A percentile compares a stretch with the other conserved stretches of the same genome.
Conservation (phyloP, 1,284 basidiomycete genomes). For the Spongispora temasekensis region DNA sequence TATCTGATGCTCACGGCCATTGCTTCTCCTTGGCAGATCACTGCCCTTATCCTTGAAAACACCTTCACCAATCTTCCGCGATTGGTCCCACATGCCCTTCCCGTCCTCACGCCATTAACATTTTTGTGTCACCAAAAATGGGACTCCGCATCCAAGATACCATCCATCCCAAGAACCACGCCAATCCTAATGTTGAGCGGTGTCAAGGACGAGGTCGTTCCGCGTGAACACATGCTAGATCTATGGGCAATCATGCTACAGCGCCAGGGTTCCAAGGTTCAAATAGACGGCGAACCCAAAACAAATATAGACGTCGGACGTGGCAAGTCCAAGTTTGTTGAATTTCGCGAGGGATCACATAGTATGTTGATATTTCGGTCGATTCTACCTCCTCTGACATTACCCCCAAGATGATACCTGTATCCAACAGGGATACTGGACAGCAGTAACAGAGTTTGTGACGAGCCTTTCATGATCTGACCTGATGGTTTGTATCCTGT, state of each 20-base stretch:
- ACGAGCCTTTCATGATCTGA: constrained; percentile 30
- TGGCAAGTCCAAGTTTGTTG: constrained; percentile 56
- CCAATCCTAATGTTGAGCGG: constrained; percentile 92
- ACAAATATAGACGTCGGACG: constrained; percentile 40
- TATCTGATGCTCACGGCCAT: not conserved
- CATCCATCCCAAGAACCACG: constrained; percentile 64
- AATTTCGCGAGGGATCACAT: constrained; percentile 68
- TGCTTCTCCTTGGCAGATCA: constrained; percentile 46
- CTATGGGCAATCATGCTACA: constrained; percentile 67
- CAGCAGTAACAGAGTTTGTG: constrained; percentile 59
- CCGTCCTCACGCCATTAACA: constrained; percentile 73
- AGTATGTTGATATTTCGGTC: constrained; percentile 53
- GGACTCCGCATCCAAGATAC: constrained; percentile 78
- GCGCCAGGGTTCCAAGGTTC: constrained; percentile 37
- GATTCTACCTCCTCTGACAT: not conserved
- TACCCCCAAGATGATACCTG: constrained; percentile 64
- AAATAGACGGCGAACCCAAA: constrained; percentile 34
- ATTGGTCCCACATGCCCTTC: constrained; percentile 82
- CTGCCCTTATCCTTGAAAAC: constrained; percentile 90
- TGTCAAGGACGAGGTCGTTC: constrained; percentile 80
- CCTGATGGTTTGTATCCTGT: not conserved
- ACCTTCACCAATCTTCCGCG: constrained; percentile 83
- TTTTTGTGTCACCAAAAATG: constrained; percentile 91
- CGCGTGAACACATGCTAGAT: constrained; percentile 80
- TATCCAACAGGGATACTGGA: constrained; percentile 67